phyloP scores from a whole-genome alignment of 106 monocot genomes.

The Gastrodia elata region DNA sequence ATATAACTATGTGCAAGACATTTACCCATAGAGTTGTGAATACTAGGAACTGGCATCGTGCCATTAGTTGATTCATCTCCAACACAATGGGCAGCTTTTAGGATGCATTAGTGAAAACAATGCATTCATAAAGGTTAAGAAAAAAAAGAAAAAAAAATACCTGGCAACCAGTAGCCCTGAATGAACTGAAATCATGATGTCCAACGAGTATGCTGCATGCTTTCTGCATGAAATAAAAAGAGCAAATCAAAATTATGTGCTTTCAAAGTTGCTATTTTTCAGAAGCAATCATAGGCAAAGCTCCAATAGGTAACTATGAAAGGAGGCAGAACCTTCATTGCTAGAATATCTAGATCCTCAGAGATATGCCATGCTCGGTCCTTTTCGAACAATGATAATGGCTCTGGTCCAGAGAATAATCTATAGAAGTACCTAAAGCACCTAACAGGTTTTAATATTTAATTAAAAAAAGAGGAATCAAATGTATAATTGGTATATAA shows the following conservation, averaged over 20 bases:
- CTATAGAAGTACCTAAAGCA: conserved; percentile 74
- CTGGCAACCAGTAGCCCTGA: conserved; percentile 96
- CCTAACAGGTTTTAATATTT: background rate
- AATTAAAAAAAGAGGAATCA: background rate
- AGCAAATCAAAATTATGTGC: background rate
- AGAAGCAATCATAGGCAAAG: background rate
- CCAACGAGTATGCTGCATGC: conserved; percentile 74
- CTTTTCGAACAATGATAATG: conserved; percentile 77
- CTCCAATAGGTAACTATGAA: background rate
- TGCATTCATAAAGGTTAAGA: background rate
- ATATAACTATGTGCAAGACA: background rate
- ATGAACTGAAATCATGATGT: conserved; percentile 93
- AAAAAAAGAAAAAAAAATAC: conserved; percentile 20
- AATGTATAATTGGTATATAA: background rate
- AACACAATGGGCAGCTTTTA: background rate
- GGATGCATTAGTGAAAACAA: background rate
- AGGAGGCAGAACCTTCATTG: conserved; percentile 52
- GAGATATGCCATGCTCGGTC: conserved; percentile 78
- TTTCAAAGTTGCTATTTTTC: background rate
- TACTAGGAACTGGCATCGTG: background rate
- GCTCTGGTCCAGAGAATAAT: conserved; percentile 74
- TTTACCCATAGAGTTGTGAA: background rate
- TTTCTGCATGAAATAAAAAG: conserved; percentile 39
- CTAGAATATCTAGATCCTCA: conserved; percentile 50
- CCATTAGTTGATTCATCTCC: background rate